These are phyloP conservation scores for Rugosomyces carneus DNA, from an alignment of 1,284 basidiomycete genomes.

Conservation along the genomic window DNA sequence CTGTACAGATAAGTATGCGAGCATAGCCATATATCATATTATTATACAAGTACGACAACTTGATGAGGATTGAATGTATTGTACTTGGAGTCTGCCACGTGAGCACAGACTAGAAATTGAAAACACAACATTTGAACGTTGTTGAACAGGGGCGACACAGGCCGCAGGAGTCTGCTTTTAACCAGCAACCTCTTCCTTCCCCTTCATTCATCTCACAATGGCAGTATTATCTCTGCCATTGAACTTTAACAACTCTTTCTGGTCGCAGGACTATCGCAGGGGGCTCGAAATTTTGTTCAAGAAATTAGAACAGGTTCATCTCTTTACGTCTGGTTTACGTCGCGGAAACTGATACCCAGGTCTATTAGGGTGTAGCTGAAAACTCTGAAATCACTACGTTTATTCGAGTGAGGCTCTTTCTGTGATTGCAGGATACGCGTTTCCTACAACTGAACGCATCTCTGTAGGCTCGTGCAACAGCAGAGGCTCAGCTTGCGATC, in stretches of 20 bases:
- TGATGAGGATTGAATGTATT: no score
- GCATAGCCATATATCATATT: no score
- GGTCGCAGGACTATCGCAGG: conserved; percentile 82
- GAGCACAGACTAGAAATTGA: conserved; percentile 8
- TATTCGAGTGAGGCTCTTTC: conserved; percentile 54
- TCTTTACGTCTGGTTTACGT: conserved; percentile 7
- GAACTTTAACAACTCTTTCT: conserved; percentile 86
- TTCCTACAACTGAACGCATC: conserved; percentile 9
- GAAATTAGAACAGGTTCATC: conserved; percentile 71
- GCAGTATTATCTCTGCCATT: conserved; percentile 81
- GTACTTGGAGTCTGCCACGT: conserved; percentile 10
- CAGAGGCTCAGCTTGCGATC: conserved; percentile 56
- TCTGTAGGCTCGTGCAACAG: conserved; percentile 54
- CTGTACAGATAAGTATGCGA: no score
- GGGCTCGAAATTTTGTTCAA: conserved; percentile 74
- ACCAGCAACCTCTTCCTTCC: conserved; percentile 3
- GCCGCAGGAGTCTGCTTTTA: conserved; percentile 6
- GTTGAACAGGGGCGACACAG: conserved; percentile 5
- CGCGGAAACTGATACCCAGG: conserved; percentile 17
- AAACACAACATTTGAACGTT: conserved; percentile 4
- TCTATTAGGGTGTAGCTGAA: conserved; percentile 67
- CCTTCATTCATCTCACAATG: conserved; percentile 38
- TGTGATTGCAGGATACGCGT: conserved; percentile 1
- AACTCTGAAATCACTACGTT: conserved; percentile 79
- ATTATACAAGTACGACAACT: no score